Conservation (phyloP, 78 protist species). For the Dictyostelium intermedium region DNA sequence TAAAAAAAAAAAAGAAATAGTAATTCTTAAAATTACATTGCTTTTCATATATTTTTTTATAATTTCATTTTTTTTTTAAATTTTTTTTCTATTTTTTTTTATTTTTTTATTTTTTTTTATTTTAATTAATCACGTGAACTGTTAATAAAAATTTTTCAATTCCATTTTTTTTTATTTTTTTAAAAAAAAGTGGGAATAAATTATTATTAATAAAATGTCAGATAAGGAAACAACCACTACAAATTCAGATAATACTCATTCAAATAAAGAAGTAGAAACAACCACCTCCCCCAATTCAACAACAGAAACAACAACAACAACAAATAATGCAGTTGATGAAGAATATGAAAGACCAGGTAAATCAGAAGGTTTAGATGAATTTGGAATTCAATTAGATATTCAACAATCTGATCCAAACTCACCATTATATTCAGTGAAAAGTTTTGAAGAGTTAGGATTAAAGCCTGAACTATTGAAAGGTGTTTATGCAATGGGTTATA, state of each 20-base stretch:
- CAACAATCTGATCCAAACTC: slow-evolving; percentile 64
- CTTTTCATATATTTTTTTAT: neutral
- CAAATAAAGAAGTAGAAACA: neutral
- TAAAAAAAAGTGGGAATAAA: no score
- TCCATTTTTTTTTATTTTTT: neutral
- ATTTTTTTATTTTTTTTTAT: neutral
- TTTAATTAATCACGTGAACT: no score
- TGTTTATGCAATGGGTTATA: slow-evolving; percentile 81
- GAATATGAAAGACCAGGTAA: neutral
- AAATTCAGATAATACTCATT: neutral
- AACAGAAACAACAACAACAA: neutral
- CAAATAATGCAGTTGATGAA: neutral
- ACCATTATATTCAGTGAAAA: slow-evolving; percentile 68
- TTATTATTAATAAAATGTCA: neutral
- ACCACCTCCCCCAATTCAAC: neutral
- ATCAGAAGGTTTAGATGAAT: slow-evolving; percentile 31
- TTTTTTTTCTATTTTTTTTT: neutral
- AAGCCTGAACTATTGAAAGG: slow-evolving; percentile 72
- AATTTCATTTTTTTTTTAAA: neutral
- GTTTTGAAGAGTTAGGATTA: slow-evolving; percentile 76
- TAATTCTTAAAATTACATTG: neutral
- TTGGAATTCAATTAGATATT: slow-evolving; percentile 29
- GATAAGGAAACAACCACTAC: neutral
- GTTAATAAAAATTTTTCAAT: neutral
- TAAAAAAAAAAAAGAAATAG: neutral